Conservation (phyloP, 441 rosid species). For the Syzygium syzygioides region DNA sequence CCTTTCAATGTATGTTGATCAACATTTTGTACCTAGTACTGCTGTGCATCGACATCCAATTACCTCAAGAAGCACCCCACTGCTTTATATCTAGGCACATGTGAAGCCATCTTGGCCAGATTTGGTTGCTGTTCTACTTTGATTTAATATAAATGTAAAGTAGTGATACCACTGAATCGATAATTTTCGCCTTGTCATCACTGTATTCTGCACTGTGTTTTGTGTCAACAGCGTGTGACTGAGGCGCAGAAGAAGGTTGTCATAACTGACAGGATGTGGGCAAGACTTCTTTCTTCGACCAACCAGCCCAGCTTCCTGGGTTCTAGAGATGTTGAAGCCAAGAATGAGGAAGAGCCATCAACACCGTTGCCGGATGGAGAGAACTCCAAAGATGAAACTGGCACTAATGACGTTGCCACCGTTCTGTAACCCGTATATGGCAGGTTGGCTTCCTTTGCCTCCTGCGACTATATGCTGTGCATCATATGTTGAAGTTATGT, state of each 20-base stretch:
- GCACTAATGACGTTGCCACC: not conserved
- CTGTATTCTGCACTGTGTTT: not conserved
- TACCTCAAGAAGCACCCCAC: not conserved
- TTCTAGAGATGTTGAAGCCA: not conserved
- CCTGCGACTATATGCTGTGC: not conserved
- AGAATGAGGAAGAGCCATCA: not conserved
- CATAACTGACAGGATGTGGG: constrained; percentile 18
- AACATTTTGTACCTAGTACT: not conserved
- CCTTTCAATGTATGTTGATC: constrained; percentile 11
- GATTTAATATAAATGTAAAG: not conserved
- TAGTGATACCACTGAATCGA: not conserved
- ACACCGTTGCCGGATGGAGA: not conserved
- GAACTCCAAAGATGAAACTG: not conserved
- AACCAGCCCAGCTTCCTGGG: constrained; percentile 14
- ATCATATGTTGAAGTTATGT: not conserved
- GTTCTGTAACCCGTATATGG: not conserved
- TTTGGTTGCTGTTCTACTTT: not conserved
- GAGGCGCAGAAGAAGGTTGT: constrained; percentile 14
- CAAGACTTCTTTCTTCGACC: constrained; percentile 16
- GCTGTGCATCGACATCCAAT: not conserved
- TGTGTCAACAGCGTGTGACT: constrained; percentile 3
- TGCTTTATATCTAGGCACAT: not conserved
- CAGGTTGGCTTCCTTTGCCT: not conserved
- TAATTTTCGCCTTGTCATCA: not conserved
- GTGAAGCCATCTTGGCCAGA: not conserved